Percentiles rank a stretch among this genome's conserved stretches.
Conservation (phyloP, 257 asterid species). For the Petunia secreta region DNA sequence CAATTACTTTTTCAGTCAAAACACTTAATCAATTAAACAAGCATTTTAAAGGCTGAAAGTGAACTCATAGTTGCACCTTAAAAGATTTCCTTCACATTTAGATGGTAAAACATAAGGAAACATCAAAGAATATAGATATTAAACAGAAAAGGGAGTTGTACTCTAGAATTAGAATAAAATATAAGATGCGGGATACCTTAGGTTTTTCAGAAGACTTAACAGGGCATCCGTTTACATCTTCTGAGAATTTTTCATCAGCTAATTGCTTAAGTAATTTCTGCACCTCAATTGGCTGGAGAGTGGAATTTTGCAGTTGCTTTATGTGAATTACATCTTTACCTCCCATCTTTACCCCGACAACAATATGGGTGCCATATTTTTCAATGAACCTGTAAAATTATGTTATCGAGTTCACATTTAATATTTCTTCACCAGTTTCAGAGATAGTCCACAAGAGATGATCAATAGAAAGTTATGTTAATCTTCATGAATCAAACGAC, state of each 20-base stretch:
- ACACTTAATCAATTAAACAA: not conserved
- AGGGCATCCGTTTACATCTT: conserved; percentile 48
- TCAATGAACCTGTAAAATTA: conserved; percentile 83
- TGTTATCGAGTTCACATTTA: conserved; percentile 24
- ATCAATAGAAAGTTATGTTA: not conserved
- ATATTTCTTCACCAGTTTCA: not conserved
- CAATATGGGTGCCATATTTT: conserved; percentile 87
- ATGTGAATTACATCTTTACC: conserved; percentile 94
- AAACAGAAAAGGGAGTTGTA: conserved; percentile 5
- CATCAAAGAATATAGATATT: not conserved
- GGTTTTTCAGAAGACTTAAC: conserved; percentile 46
- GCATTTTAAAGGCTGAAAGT: not conserved
- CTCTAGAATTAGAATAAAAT: not conserved
- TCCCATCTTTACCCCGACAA: conserved; percentile 96
- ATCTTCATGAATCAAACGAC: not conserved
- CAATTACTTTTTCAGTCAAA: not conserved
- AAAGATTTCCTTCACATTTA: not conserved
- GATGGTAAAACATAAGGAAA: not conserved
- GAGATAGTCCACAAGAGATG: not conserved
- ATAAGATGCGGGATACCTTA: conserved; percentile 52
- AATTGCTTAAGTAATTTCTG: conserved; percentile 83
- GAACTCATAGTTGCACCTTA: not conserved
- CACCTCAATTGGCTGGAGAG: conserved; percentile 72
- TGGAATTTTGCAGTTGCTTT: conserved; percentile 87
- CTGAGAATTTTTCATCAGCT: conserved; percentile 71